Percentiles rank a stretch among this genome's conserved stretches.
These are phyloP conservation scores for Kurtzmaniella cleridarum DNA, from an alignment of 805 yeast species.

Conservation along the genomic window DNA sequence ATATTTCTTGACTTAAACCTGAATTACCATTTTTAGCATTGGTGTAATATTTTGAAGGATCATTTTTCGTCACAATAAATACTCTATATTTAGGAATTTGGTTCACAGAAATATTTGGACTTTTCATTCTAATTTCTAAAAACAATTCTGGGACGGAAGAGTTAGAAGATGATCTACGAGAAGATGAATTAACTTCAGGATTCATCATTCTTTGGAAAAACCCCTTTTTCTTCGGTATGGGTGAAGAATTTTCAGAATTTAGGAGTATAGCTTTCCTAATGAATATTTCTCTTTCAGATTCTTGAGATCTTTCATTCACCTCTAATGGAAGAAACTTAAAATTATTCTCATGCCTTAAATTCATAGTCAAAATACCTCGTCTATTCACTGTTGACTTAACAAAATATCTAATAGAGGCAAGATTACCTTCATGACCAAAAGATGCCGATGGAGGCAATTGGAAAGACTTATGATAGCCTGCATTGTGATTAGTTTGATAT, in stretches of 20 bases:
- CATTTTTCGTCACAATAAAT: too few species aligned
- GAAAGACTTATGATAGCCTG: slow-evolving; percentile 19
- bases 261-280: slow-evolving; percentile 38
- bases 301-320: slow-evolving; percentile 9
- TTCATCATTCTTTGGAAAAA: slow-evolving; percentile 25
- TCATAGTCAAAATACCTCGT: slow-evolving; percentile 42
- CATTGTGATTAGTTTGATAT: slow-evolving; percentile 1
- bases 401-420: slow-evolving; percentile 45
- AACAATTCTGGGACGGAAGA: not conserved
- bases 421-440: slow-evolving; percentile 17
- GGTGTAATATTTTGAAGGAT: too few species aligned
- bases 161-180: not conserved
- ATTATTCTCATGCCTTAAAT: slow-evolving; percentile 43
- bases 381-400: slow-evolving; percentile 58
- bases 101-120: too few species aligned
- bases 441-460: slow-evolving; percentile 33
- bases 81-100: too few species aligned
- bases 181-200: slow-evolving; percentile 6
- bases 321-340: slow-evolving; percentile 51
- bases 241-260: slow-evolving; percentile 11
- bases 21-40: too few species aligned
- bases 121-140: too few species aligned
- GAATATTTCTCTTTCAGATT: slow-evolving; percentile 38
- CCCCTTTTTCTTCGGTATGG: slow-evolving; percentile 16
- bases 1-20: too few species aligned